These are phyloP conservation scores for Pontederia paniculata DNA, from an alignment of 176 grass and related monocot genomes.

Conservation along the genomic window DNA sequence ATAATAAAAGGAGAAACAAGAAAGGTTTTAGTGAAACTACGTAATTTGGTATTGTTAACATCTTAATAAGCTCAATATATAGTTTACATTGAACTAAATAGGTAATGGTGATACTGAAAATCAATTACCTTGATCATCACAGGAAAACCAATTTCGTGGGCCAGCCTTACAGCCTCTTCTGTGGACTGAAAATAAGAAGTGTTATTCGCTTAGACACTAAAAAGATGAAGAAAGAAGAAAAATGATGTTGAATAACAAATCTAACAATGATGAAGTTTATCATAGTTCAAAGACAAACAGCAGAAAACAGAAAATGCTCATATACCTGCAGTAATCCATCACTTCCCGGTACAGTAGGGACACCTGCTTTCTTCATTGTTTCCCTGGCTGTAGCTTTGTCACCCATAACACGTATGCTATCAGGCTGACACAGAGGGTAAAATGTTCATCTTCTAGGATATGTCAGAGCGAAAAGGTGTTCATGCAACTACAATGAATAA, in stretches of 20 bases:
- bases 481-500: too few relatives aligned
- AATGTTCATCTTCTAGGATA: neutral
- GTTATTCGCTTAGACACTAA: neutral
- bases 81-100: too few relatives aligned
- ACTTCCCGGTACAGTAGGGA: slow-evolving; percentile 46
- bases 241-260: neutral
- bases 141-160: slow-evolving; percentile 38
- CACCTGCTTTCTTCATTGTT: slow-evolving; percentile 49
- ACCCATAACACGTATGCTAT: slow-evolving; percentile 44
- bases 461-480: neutral
- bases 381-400: slow-evolving; percentile 50
- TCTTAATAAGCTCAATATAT: too few relatives aligned
- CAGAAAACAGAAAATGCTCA: neutral
- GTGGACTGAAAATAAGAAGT: slow-evolving; percentile 29
- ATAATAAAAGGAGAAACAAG: too few relatives aligned
- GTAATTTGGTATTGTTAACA: too few relatives aligned
- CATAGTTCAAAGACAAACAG: neutral
- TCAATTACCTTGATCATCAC: slow-evolving; percentile 47
- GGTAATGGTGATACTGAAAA: neutral
- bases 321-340: slow-evolving; percentile 40
- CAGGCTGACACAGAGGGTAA: slow-evolving; percentile 20
- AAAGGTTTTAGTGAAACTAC: too few relatives aligned
- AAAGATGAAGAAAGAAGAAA: slow-evolving; percentile 1
- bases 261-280: neutral
- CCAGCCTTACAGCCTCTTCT: slow-evolving; percentile 38